Evolutionary conservation across 768 basidiomycete species (phyloP).

Genomic region (Kwoniella shandongensis): DNA sequence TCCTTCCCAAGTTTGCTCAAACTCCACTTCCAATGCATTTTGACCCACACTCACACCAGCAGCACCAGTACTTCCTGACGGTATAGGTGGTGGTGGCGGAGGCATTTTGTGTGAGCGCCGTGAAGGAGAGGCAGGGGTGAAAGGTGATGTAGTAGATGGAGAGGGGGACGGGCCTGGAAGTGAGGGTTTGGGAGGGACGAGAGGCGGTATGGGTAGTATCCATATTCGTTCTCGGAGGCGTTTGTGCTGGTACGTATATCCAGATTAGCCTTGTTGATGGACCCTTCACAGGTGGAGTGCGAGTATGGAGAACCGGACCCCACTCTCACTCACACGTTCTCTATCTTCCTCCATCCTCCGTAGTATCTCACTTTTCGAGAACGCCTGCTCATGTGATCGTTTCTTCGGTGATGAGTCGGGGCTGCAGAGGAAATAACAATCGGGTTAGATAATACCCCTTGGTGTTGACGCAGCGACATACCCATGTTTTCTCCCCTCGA

Average conservation of each 20-base stretch:
- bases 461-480: no score
- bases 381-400: constrained; percentile 42
- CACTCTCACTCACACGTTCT: constrained; percentile 62
- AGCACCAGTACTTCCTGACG: background rate
- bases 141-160: constrained; percentile 49
- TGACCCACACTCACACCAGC: constrained; percentile 21
- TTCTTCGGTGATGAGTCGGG: constrained; percentile 31
- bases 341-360: constrained; percentile 89
- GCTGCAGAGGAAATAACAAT: background rate
- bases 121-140: constrained; percentile 53
- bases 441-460: no score
- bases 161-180: constrained; percentile 4
- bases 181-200: constrained; percentile 8
- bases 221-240: constrained; percentile 84
- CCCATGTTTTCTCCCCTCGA: constrained; percentile 40
- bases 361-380: constrained; percentile 70
- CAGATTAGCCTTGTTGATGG: background rate
- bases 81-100: constrained; percentile 13
- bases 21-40: constrained; percentile 54
- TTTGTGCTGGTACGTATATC: constrained; percentile 63
- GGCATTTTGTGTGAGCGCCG: constrained; percentile 20
- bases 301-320: background rate
- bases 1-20: constrained; percentile 55
- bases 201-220: constrained; percentile 57
- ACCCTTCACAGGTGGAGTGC: background rate